These are phyloP conservation scores for Epichloe uncinata DNA, from an alignment of 2,329 filamentous ascomycete genomes.

Conservation along the genomic window DNA sequence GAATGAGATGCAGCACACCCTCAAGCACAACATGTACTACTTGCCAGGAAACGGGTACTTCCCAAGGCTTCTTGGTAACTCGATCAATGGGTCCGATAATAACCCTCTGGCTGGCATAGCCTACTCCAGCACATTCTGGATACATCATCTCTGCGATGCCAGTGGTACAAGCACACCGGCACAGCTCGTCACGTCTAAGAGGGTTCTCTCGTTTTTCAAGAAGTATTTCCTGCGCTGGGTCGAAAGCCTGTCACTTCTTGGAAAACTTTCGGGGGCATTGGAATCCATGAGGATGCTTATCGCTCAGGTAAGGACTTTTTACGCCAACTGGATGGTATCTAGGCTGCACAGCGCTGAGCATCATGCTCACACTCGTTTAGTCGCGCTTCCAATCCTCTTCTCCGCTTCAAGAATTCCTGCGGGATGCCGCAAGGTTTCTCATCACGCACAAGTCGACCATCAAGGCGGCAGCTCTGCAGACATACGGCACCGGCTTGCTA, in stretches of 20 bases:
- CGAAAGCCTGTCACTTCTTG: conserved; percentile 8
- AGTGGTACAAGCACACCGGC: neutral
- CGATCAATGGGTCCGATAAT: conserved; percentile 5
- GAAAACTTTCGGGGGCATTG: conserved; percentile 4
- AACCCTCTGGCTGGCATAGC: conserved; percentile 10
- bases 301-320: conserved; percentile 1
- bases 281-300: conserved; percentile 3
- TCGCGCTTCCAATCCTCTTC: neutral
- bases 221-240: conserved; percentile 10
- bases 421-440: conserved; percentile 12
- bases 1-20: conserved; percentile 17
- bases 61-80: conserved; percentile 10
- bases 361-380: neutral
- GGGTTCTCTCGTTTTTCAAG: conserved; percentile 8
- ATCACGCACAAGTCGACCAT: conserved; percentile 13
- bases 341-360: neutral
- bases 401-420: conserved; percentile 16
- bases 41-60: conserved; percentile 12
- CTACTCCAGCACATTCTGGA: conserved; percentile 21
- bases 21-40: conserved; percentile 24
- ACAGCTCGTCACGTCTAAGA: conserved; percentile 10
- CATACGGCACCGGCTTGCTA: conserved; percentile 19
- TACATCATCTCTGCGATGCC: conserved; percentile 16
- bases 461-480: conserved; percentile 16
- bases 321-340: neutral